Percentiles rank a stretch among this genome's conserved stretches.
phyloP scores from a whole-genome alignment of 306 rosid species.

The Clitoria ternatea region DNA sequence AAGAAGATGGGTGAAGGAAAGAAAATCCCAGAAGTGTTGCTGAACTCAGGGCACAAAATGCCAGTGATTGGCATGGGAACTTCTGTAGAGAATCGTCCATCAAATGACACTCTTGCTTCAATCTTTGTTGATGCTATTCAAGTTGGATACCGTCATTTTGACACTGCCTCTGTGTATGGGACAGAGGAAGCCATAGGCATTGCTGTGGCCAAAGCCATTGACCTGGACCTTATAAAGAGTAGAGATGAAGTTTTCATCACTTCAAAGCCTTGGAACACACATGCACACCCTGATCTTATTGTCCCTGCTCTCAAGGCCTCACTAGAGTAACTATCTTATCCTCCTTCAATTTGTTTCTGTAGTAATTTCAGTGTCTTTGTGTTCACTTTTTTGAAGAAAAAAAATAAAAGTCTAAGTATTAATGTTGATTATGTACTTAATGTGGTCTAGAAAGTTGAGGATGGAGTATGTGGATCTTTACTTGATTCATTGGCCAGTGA shows the following conservation, averaged over 20 bases:
- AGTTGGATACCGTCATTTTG: conserved; percentile 40
- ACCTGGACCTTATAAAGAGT: conserved; percentile 39
- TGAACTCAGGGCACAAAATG: conserved; percentile 43
- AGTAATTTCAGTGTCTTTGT: not conserved
- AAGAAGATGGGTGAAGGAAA: conserved; percentile 24
- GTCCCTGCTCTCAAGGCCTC: conserved; percentile 46
- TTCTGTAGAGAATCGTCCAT: conserved; percentile 29
- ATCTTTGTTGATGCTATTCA: conserved; percentile 40
- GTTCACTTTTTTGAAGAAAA: not conserved
- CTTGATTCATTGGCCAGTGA: conserved; percentile 51
- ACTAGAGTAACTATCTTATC: conserved; percentile 30
- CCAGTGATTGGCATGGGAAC: conserved; percentile 48
- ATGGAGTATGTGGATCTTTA: conserved; percentile 51
- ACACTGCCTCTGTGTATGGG: conserved; percentile 40
- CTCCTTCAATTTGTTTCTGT: not conserved
- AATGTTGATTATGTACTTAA: not conserved
- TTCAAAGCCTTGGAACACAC: conserved; percentile 49
- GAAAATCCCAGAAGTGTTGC: conserved; percentile 29
- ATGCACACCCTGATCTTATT: conserved; percentile 48
- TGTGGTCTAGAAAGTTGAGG: conserved; percentile 35
- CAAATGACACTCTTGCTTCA: conserved; percentile 36
- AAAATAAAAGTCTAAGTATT: too few relatives aligned
- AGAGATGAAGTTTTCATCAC: conserved; percentile 56
- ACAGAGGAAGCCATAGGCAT: conserved; percentile 44
- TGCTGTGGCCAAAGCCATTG: conserved; percentile 32